Evolutionary conservation across 495 filamentous ascomycete species (phyloP).

Genomic region (Hypoxylon lenormandii): DNA sequence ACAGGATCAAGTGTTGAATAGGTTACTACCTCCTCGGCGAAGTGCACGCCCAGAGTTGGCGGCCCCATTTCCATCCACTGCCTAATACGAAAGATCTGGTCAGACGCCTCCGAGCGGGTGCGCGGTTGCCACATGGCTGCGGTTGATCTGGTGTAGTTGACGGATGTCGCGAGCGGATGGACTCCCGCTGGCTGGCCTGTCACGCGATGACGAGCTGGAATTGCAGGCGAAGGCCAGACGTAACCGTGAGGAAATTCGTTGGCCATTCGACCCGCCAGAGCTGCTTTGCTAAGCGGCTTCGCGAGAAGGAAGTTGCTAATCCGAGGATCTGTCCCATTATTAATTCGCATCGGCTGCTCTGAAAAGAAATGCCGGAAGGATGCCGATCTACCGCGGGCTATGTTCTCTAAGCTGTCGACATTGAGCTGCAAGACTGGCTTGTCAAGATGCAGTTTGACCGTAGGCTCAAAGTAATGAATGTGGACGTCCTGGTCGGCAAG

Average conservation of each 20-base stretch:
- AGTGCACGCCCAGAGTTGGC: slow-evolving; percentile 56
- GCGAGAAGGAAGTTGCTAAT: slow-evolving; percentile 60
- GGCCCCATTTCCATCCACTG: slow-evolving; percentile 73
- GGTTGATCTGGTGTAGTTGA: slow-evolving; percentile 52
- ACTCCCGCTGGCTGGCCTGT: slow-evolving; percentile 51
- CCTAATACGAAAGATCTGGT: slow-evolving; percentile 75
- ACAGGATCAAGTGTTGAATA: slow-evolving; percentile 78
- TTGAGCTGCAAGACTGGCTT: slow-evolving; percentile 75
- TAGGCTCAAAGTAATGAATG: slow-evolving; percentile 78
- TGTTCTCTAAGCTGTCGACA: slow-evolving; percentile 48
- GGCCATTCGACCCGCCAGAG: slow-evolving; percentile 22
- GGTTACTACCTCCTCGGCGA: slow-evolving; percentile 76
- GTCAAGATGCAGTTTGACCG: slow-evolving; percentile 74
- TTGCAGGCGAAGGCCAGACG: slow-evolving; percentile 79
- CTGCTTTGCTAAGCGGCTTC: slow-evolving; percentile 54
- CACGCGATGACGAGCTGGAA: slow-evolving; percentile 72
- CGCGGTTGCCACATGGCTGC: slow-evolving; percentile 55
- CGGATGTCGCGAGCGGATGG: slow-evolving; percentile 43
- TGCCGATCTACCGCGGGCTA: slow-evolving; percentile 36
- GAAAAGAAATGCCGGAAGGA: slow-evolving; percentile 51
- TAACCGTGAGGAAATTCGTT: slow-evolving; percentile 58
- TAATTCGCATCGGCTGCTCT: slow-evolving; percentile 67
- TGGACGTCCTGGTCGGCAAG: slow-evolving; percentile 73
- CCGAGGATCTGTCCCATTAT: slow-evolving; percentile 52
- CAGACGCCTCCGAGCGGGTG: slow-evolving; percentile 67